Evolutionary conservation across 2,329 filamentous ascomycete genomes (phyloP).

Genomic region (Ploettnerulaceae sp.): DNA sequence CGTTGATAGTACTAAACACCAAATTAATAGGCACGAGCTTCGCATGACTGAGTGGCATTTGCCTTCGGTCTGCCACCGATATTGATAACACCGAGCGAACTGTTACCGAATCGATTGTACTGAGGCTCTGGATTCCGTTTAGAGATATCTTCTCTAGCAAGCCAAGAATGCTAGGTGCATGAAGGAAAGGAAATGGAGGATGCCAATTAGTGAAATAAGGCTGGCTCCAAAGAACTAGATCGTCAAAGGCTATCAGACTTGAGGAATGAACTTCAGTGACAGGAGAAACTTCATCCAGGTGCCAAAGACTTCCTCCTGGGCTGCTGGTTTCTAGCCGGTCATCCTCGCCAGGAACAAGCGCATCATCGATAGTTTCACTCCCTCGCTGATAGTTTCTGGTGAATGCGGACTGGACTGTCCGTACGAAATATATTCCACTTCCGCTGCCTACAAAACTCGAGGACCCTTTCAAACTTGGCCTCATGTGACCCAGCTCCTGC

Average conservation of each 20-base stretch:
- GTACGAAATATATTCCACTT: conserved; percentile 55
- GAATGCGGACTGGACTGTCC: conserved; percentile 48
- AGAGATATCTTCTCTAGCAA: conserved; percentile 42
- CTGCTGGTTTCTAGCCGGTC: conserved; percentile 40
- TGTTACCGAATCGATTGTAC: conserved; percentile 39
- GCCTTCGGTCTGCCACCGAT: conserved; percentile 48
- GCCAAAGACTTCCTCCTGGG: conserved; percentile 34
- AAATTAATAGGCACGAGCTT: conserved; percentile 39
- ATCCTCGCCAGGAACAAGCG: conserved; percentile 53
- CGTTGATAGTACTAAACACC: conserved; percentile 45
- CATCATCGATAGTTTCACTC: conserved; percentile 31
- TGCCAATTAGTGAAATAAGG: conserved; percentile 56
- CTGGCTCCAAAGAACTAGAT: conserved; percentile 45
- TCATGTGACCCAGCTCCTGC: conserved; percentile 14
- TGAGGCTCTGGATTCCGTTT: conserved; percentile 31
- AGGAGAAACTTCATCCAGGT: conserved; percentile 34
- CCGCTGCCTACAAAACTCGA: conserved; percentile 53
- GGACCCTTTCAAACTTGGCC: conserved; percentile 32
- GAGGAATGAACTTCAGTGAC: conserved; percentile 4
- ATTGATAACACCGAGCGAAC: conserved; percentile 49
- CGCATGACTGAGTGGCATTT: conserved; percentile 29
- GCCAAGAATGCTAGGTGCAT: conserved; percentile 47
- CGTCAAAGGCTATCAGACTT: conserved; percentile 39
- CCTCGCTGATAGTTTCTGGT: conserved; percentile 31
- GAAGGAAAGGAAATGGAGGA: conserved; percentile 50